Base-by-base conservation (phyloP, 2,329 filamentous ascomycete species). In the Sporothrix variecibatus region DNA sequence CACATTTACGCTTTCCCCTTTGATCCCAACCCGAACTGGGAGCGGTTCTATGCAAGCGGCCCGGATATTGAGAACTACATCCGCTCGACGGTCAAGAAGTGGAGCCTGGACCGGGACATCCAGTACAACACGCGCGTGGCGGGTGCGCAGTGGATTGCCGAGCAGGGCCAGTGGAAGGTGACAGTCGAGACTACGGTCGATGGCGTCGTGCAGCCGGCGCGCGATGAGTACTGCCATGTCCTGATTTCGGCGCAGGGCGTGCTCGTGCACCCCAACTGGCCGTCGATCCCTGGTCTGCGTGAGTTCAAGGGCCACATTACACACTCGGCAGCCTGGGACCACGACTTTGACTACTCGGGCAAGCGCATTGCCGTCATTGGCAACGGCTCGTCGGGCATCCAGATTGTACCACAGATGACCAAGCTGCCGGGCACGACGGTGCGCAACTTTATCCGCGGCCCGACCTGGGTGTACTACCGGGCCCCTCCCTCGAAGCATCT, bases 341-440 rank as follows among this genome's bases (percentile, higher is more conserved):
- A 74, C n/a, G 75, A 73, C 72, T 77, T 77, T 71, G 75, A 78
- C 65, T 77, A 72, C 71, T 60, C 58, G 8, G 79, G 76, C 53
- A 82, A 82, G 76, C 77, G 78, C 53, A 78, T 83, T 9, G 82
- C 79, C 17, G 78, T 83, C 58, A 82, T 83, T 74, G 82, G 82
- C 53, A 82, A 81, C 51, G 83, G 84, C 5, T 79, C 83, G 49
- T 81, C 81, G 17, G 83, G 78, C 17, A 75, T 78, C 51, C 77
- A 78, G 74, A 73, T 78, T n/a, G 43, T 73, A 43, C 65, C 72
- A 23, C 72, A 65, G 68, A 62, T 69, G 75, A 43, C 71, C 46
- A 51, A 65, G 46, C 58, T 67, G 60, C 28, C 71, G 11, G 62
- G 62, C 31, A 72, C 71, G 31, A 64, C 58, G 17, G 60, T 72